Base-by-base conservation (phyloP, 805 yeast genomes). In the Alloascoidea africana region DNA sequence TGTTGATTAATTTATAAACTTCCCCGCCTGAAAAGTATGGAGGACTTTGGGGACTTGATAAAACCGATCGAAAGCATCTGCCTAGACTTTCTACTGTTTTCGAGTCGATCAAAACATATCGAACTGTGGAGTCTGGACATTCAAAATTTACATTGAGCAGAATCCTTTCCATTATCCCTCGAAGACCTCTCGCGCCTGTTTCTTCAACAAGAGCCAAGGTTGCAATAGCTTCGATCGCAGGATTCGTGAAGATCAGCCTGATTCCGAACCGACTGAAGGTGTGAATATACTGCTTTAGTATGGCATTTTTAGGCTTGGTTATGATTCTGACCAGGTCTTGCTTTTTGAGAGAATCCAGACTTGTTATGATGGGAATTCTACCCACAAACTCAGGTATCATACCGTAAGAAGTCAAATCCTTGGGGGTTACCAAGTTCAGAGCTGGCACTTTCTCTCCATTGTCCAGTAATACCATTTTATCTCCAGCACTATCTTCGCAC, bases 361-460 rank as follows among this genome's bases (percentile, higher is more conserved):
- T 64, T 0, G 76, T 63, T 2, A 72, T 57, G 2, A 70, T 57
- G 2, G 80, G 79, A 6, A 73, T 68, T 43, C 80, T 58, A 3
- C 80, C 80, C 16, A 73, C 58, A 3, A 73, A 50, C 46, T 73
- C 80, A 1, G 80, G 79, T 18, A 73, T 72, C 49, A 73, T 44
- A 1, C 80, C 80, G 50, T 52, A 73, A 19, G 63, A 45, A 1
- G 63, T 63, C 19, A 73, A 47, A 45, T 73, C 79, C 32, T 63
- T 61, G 2, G 76, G 68, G 1, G 70, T 59, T 0, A 66, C 64
- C 11, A 65, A 42, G 17, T 64, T 66, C 18, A 73, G 49, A 0
- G 73, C 67, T 1, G 67, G 53, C 0, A 59, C 58, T 11, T 43
- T 48, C 14, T 56, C 44, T 0, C 68, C 69, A 39, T 58, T 55